Conservation (phyloP, 106 monocot genomes). For the Allium fistulosum region DNA sequence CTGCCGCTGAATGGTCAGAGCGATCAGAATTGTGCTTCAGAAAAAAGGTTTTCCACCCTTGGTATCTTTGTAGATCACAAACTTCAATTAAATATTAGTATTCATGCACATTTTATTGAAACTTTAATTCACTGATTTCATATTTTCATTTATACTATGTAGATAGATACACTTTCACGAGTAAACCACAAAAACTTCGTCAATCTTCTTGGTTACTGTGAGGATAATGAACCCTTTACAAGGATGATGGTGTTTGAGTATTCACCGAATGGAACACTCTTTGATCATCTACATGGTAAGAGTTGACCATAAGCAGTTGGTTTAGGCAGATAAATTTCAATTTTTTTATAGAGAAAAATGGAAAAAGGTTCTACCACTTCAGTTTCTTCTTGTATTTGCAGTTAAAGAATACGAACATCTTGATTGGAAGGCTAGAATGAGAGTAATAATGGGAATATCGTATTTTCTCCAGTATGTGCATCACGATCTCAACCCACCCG, state of each 20-base stretch:
- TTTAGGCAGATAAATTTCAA: too few species aligned
- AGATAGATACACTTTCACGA: slow-evolving; percentile 77
- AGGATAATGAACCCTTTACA: slow-evolving; percentile 86
- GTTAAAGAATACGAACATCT: slow-evolving; percentile 83
- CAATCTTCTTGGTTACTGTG: slow-evolving; percentile 92
- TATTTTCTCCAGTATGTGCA: slow-evolving; percentile 92
- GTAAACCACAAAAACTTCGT: slow-evolving; percentile 94
- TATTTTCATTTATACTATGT: slow-evolving; percentile 1
- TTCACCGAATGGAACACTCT: slow-evolving; percentile 69
- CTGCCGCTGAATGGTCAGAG: slow-evolving; percentile 66
- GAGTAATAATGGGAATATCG: slow-evolving; percentile 82
- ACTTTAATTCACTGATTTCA: neutral
- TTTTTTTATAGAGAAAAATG: too few species aligned
- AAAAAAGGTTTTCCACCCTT: slow-evolving; percentile 57
- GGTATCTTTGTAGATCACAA: slow-evolving; percentile 4
- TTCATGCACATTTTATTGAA: neutral
- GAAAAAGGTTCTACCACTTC: neutral
- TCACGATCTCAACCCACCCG: slow-evolving; percentile 73
- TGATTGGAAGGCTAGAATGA: slow-evolving; percentile 82
- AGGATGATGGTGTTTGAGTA: slow-evolving; percentile 96
- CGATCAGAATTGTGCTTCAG: slow-evolving; percentile 59
- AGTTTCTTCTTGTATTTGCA: slow-evolving; percentile 17
- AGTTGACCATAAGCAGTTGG: too few species aligned
- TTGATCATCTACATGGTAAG: slow-evolving; percentile 96
- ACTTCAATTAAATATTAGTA: neutral